Conservation (phyloP, 805 yeast genomes). For the Saccharomyces kudriavzevii region DNA sequence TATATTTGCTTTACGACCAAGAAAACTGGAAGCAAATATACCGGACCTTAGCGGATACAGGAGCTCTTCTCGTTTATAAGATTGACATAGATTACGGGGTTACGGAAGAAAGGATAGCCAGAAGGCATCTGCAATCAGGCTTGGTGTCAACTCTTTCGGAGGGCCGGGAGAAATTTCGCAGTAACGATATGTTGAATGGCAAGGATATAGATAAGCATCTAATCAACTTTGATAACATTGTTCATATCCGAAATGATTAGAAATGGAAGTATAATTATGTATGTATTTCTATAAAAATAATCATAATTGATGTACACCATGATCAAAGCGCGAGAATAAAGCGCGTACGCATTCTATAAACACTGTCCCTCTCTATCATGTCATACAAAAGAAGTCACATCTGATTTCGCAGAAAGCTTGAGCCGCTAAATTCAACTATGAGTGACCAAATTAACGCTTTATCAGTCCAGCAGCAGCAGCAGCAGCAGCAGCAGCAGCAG, state of each 20-base stretch:
- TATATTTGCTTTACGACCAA: conserved; percentile 53
- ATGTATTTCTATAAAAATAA: neutral
- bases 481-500: conserved; percentile 10
- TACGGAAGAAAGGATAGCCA: conserved; percentile 52
- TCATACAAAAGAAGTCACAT: neutral
- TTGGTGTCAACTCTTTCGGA: conserved; percentile 39
- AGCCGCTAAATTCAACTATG: neutral
- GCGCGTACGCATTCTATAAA: too few relatives aligned
- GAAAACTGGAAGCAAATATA: conserved; percentile 44
- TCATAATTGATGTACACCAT: neutral
- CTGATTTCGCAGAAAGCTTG: neutral
- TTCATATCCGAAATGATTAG: conserved; percentile 17
- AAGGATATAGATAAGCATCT: conserved; percentile 16
- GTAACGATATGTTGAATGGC: conserved; percentile 64
- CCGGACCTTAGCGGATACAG: conserved; percentile 11
- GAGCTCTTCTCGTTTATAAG: conserved; percentile 42
- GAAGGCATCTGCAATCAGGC: conserved; percentile 58
- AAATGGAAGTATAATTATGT: neutral
- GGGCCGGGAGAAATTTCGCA: conserved; percentile 44
- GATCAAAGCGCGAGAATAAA: neutral
- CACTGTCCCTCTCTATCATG: neutral
- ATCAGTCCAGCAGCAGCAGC: conserved; percentile 4
- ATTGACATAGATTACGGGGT: conserved; percentile 39
- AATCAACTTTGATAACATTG: conserved; percentile 13
- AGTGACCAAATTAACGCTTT: neutral